Conservation (phyloP, 2,329 filamentous ascomycete genomes). For the Aspergillus brasiliensis region DNA sequence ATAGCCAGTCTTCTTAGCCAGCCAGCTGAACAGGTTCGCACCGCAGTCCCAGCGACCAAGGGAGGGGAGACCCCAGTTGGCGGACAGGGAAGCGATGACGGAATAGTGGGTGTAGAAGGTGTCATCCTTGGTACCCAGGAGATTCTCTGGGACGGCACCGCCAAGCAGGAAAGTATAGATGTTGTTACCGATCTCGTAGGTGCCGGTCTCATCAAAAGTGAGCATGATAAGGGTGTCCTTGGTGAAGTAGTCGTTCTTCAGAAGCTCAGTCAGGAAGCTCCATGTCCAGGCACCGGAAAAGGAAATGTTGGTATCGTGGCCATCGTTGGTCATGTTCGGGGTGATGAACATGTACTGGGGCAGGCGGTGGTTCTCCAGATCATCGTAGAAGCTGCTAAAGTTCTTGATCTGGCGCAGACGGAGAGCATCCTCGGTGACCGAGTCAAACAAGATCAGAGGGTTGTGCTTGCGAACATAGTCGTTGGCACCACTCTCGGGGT, state of each 20-base stretch:
- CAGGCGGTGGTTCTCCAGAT: conserved; percentile 63
- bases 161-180: conserved; percentile 73
- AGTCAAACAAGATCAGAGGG: conserved; percentile 65
- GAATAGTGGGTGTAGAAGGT: conserved; percentile 76
- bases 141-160: conserved; percentile 66
- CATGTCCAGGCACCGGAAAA: conserved; percentile 70
- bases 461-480: conserved; percentile 88
- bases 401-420: conserved; percentile 74
- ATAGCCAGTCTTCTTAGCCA: conserved; percentile 65
- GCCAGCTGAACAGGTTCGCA: conserved; percentile 66
- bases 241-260: conserved; percentile 71
- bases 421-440: conserved; percentile 58
- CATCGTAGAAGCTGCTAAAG: conserved; percentile 67
- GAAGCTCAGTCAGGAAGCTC: conserved; percentile 68
- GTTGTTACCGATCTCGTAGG: conserved; percentile 67
- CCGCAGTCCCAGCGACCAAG: conserved; percentile 73
- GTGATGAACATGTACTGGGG: conserved; percentile 67
- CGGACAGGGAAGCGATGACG: conserved; percentile 66
- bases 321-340: conserved; percentile 64
- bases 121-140: conserved; percentile 68
- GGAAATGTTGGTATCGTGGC: conserved; percentile 72
- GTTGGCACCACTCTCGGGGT: conserved; percentile 62
- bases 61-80: conserved; percentile 70
- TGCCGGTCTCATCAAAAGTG: conserved; percentile 81
- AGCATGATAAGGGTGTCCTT: conserved; percentile 75